These are phyloP conservation scores for Drechslera avenae DNA, from an alignment of 2,329 filamentous ascomycete genomes.

Conservation along the genomic window DNA sequence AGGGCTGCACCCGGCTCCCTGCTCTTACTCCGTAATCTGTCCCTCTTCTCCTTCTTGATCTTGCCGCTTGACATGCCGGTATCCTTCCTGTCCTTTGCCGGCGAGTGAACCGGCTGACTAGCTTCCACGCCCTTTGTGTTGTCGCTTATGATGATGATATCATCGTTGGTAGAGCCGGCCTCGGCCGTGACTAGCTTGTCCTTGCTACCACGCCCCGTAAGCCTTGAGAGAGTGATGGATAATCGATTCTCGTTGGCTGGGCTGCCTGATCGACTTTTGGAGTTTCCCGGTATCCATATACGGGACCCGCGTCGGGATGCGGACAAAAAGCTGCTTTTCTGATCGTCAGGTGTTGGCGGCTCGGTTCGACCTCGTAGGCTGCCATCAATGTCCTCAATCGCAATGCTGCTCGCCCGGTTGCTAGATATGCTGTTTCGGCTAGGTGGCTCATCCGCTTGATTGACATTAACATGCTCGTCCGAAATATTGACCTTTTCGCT, in stretches of 20 bases:
- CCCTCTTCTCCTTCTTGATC: constrained; percentile 40
- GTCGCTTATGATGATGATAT: constrained; percentile 39
- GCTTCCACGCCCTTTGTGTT: constrained; percentile 22
- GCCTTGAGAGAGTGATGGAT: constrained; percentile 48
- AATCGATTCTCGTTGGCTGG: constrained; percentile 50
- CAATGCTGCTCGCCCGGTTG: constrained; percentile 48
- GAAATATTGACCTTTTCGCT: constrained; percentile 27
- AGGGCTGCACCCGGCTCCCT: constrained; percentile 44
- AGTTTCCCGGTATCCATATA: constrained; percentile 37
- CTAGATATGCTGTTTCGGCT: constrained; percentile 47
- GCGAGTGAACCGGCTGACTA: constrained; percentile 16
- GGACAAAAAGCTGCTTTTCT: constrained; percentile 40
- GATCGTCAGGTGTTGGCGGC: constrained; percentile 54
- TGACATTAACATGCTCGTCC: constrained; percentile 22
- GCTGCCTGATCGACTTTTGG: constrained; percentile 51
- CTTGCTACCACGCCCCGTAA: constrained; percentile 51
- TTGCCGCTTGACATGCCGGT: constrained; percentile 31
- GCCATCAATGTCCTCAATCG: constrained; percentile 47
- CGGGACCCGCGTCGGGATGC: constrained; percentile 42
- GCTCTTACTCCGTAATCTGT: constrained; percentile 48
- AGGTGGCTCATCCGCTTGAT: constrained; percentile 25
- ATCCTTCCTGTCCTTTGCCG: constrained; percentile 33
- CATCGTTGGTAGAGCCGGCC: constrained; percentile 19
- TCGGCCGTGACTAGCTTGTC: constrained; percentile 45
- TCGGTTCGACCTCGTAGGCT: constrained; percentile 41